These are phyloP conservation scores for Aspergillus proliferans DNA, from an alignment of 2,329 filamentous ascomycete species.

Conservation along the genomic window DNA sequence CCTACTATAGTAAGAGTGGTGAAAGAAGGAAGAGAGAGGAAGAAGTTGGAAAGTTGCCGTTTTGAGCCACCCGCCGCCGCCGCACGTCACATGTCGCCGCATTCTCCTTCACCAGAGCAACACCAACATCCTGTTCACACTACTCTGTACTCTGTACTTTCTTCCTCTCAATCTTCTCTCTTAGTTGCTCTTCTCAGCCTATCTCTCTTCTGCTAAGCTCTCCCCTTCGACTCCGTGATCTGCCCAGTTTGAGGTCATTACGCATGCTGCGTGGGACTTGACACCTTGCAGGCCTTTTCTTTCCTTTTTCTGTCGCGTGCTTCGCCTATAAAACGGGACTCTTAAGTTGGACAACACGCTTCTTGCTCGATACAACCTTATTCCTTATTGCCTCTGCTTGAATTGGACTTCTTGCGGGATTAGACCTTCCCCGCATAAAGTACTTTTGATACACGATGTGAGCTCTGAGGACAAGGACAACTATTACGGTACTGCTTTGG, in stretches of 20 bases:
- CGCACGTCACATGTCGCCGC: constrained; percentile 1
- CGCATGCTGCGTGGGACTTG: background rate
- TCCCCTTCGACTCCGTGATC: background rate
- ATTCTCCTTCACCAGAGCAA: background rate
- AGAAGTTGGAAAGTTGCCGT: background rate
- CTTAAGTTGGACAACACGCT: background rate
- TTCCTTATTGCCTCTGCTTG: background rate
- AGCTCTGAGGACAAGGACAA: constrained; percentile 2
- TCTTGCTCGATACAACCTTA: background rate
- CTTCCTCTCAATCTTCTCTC: background rate
- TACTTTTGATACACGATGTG: constrained; percentile 10
- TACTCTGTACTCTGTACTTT: background rate
- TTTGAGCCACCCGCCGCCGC: background rate
- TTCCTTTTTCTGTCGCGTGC: background rate
- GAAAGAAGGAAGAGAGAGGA: background rate
- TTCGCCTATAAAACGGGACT: background rate
- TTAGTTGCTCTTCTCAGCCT: background rate
- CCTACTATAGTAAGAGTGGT: background rate
- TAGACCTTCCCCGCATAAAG: background rate
- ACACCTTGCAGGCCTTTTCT: background rate
- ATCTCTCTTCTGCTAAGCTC: background rate
- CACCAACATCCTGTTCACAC: background rate
- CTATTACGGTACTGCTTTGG: background rate
- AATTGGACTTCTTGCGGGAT: background rate
- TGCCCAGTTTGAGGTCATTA: background rate